Evolutionary conservation across 495 filamentous ascomycete genomes (phyloP).

Genomic region (Eremomyces bilateralis): DNA sequence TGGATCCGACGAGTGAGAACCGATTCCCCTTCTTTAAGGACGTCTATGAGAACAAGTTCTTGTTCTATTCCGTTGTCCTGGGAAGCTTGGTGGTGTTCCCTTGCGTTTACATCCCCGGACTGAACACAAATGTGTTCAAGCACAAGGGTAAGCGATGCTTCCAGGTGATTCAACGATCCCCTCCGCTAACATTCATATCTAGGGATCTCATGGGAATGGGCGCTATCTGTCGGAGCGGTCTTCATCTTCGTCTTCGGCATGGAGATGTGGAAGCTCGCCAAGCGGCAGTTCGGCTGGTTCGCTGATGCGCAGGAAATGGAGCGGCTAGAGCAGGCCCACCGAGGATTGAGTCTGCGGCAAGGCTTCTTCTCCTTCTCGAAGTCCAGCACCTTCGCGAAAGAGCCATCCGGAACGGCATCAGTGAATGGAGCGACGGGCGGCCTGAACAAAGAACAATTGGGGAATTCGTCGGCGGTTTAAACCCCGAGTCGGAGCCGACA

Average conservation of each 20-base stretch:
- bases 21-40: slow-evolving; percentile 36
- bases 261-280: slow-evolving; percentile 37
- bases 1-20: slow-evolving; percentile 2
- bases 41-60: slow-evolving; percentile 39
- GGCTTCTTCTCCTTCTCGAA: slow-evolving; percentile 8
- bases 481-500: no score
- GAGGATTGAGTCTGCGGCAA: slow-evolving; percentile 4
- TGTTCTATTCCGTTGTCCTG: slow-evolving; percentile 46
- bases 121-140: slow-evolving; percentile 51
- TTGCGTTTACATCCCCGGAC: slow-evolving; percentile 42
- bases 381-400: slow-evolving; percentile 1
- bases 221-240: slow-evolving; percentile 28
- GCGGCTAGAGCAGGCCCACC: slow-evolving; percentile 1
- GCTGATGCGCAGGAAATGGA: slow-evolving; percentile 3
- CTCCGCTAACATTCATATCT: no score
- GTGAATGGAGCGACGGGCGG: no score
- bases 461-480: no score
- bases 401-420: no score
- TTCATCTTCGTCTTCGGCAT: slow-evolving; percentile 33
- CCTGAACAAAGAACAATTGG: no score
- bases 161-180: no score
- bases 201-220: slow-evolving; percentile 57
- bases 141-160: no score
- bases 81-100: slow-evolving; percentile 42
- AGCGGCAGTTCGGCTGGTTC: slow-evolving; percentile 9